phyloP scores from a whole-genome alignment of 208 protist species.

The Wallacemonas collosoma region DNA sequence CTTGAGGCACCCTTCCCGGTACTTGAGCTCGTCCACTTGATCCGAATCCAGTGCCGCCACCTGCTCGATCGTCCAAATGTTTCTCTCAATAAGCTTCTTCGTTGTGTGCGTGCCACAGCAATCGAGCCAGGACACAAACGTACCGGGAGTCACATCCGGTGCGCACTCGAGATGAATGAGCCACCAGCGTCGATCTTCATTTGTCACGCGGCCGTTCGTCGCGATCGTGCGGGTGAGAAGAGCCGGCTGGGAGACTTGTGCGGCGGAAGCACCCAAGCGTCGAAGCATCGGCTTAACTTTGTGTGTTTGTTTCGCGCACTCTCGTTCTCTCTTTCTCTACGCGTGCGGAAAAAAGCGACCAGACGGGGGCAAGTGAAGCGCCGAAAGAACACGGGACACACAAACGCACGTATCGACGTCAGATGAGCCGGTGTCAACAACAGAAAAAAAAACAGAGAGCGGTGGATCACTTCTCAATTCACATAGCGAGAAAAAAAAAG shows the following conservation, averaged over 20 bases:
- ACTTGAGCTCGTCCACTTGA: constrained; percentile 86
- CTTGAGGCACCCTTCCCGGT: constrained; percentile 88
- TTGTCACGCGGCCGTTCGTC: constrained; percentile 77
- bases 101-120: constrained; percentile 90
- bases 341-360: too few relatives aligned
- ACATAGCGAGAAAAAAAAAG: constrained; percentile 3
- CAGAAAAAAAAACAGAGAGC: neutral
- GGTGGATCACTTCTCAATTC: neutral
- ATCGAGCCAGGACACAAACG: constrained; percentile 86
- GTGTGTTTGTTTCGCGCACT: neutral
- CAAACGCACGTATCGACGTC: neutral
- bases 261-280: neutral
- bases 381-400: neutral
- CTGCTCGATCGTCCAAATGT: constrained; percentile 91
- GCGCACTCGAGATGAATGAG: constrained; percentile 86
- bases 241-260: neutral
- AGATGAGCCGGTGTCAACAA: neutral
- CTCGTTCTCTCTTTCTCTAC: too few relatives aligned
- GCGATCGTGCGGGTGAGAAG: constrained; percentile 31
- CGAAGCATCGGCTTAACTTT: neutral
- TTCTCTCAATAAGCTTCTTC: constrained; percentile 91
- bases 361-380: too few relatives aligned
- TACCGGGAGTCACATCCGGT: constrained; percentile 81
- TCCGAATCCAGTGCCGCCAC: constrained; percentile 82
- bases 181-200: constrained; percentile 90